Evolutionary conservation across 768 basidiomycete species (phyloP).

Genomic region (Podaxis mareebaensis): DNA sequence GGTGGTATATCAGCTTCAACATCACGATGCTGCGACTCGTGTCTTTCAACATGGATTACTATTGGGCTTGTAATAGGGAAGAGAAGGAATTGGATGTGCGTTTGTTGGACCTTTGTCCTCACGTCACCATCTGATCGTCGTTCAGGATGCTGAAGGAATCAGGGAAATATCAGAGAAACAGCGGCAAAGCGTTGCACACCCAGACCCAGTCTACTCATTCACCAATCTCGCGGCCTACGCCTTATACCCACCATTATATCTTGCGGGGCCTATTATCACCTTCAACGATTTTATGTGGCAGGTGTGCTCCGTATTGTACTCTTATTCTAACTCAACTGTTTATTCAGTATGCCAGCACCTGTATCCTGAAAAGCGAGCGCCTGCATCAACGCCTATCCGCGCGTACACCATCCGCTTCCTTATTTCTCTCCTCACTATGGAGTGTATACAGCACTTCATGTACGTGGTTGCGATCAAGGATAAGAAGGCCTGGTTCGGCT

Average conservation of each 20-base stretch:
- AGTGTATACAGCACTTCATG: constrained; percentile 90
- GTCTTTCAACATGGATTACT: constrained; percentile 91
- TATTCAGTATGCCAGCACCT: constrained; percentile 46
- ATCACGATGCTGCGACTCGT: constrained; percentile 94
- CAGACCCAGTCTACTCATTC: constrained; percentile 61
- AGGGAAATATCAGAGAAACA: constrained; percentile 53
- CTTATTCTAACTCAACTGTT: not conserved
- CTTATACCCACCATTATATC: constrained; percentile 93
- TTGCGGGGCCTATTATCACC: constrained; percentile 94
- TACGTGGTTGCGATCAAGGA: constrained; percentile 98
- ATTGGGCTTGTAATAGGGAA: constrained; percentile 67
- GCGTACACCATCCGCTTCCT: constrained; percentile 74
- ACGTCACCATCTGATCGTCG: not conserved
- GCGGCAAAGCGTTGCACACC: constrained; percentile 56
- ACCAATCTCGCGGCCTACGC: constrained; percentile 78
- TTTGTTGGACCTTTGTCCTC: not conserved
- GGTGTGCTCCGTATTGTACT: constrained; percentile 43
- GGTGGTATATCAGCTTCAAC: constrained; percentile 95
- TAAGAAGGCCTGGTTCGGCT: constrained; percentile 75
- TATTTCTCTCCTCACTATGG: constrained; percentile 79
- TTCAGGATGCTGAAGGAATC: constrained; percentile 11
- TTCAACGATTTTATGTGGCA: constrained; percentile 97
- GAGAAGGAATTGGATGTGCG: constrained; percentile 19
- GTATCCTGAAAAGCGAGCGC: constrained; percentile 40
- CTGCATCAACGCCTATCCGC: constrained; percentile 41